Evolutionary conservation across 2,329 filamentous ascomycete species (phyloP).

Genomic region (Ophiostoma triangulosporum): DNA sequence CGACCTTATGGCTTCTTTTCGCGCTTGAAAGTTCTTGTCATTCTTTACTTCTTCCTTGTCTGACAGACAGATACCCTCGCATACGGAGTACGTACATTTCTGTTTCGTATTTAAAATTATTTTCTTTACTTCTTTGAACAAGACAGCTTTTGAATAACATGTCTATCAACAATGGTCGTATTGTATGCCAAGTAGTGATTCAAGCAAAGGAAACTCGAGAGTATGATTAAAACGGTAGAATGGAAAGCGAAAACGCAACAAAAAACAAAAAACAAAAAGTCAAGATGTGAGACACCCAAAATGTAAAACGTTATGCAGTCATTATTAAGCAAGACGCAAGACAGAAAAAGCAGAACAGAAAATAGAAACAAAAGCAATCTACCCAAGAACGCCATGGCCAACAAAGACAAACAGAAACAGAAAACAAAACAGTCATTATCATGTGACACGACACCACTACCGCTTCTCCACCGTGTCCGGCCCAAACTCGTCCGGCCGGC

Average conservation of each 20-base stretch:
- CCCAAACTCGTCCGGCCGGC: conserved; percentile 38
- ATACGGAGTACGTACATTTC: too few relatives aligned
- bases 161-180: background rate
- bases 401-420: background rate
- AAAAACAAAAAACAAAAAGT: background rate
- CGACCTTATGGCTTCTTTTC: background rate
- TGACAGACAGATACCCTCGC: too few relatives aligned
- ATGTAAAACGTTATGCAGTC: too few relatives aligned
- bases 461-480: conserved; percentile 37
- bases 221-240: background rate
- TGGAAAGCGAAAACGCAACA: background rate
- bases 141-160: too few relatives aligned
- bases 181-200: background rate
- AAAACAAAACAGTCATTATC: background rate
- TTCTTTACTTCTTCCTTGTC: background rate
- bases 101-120: background rate
- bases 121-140: background rate
- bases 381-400: background rate
- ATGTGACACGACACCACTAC: conserved; percentile 12
- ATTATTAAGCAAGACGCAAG: too few relatives aligned
- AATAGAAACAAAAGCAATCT: background rate
- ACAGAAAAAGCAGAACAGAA: background rate
- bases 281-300: too few relatives aligned
- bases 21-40: background rate
- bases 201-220: background rate